A percentile compares a stretch with the other conserved stretches of the same genome.
Evolutionary conservation across 2,329 filamentous ascomycete species (phyloP).

Genomic region (Pseudogymnoascus sp.): DNA sequence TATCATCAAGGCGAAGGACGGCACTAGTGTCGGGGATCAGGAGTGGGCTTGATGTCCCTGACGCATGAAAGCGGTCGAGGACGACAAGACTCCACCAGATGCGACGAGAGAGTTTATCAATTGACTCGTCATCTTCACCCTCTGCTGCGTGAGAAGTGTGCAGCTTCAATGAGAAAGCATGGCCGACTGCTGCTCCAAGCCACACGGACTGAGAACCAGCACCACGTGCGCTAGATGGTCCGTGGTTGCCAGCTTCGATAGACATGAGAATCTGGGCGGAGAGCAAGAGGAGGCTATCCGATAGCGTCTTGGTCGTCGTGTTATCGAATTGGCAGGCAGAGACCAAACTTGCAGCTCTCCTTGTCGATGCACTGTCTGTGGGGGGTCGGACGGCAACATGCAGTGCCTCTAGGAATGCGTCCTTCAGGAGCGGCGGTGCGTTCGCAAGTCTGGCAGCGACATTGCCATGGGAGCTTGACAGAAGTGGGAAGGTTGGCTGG

Average conservation of each 20-base stretch:
- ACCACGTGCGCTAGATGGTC: constrained; percentile 34
- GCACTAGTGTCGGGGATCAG: constrained; percentile 55
- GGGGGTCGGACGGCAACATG: constrained; percentile 43
- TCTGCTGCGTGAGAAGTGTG: constrained; percentile 38
- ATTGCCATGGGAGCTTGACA: constrained; percentile 48
- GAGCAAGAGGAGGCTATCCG: constrained; percentile 45
- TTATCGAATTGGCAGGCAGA: constrained; percentile 37
- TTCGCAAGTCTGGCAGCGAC: constrained; percentile 47
- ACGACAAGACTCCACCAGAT: constrained; percentile 66
- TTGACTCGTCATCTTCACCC: constrained; percentile 47
- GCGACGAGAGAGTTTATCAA: constrained; percentile 52
- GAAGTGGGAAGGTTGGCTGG: constrained; percentile 58
- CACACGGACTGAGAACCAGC: constrained; percentile 41
- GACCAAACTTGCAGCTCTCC: constrained; percentile 35
- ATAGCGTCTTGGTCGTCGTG: constrained; percentile 30
- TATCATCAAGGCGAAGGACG: constrained; percentile 51
- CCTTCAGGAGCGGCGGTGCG: constrained; percentile 47
- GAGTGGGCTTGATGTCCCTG: constrained; percentile 53
- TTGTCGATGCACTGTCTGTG: constrained; percentile 29
- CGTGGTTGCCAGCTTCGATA: constrained; percentile 53
- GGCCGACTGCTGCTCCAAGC: constrained; percentile 55
- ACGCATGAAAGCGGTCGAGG: constrained; percentile 65
- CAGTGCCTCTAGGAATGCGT: constrained; percentile 57
- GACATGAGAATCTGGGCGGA: constrained; percentile 59
- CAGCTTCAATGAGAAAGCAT: constrained; percentile 57